Evolutionary conservation across 176 grass and related monocot genomes (phyloP), one percentile per base, ranked within the genome.

Genomic region (Stipa capillata): DNA sequence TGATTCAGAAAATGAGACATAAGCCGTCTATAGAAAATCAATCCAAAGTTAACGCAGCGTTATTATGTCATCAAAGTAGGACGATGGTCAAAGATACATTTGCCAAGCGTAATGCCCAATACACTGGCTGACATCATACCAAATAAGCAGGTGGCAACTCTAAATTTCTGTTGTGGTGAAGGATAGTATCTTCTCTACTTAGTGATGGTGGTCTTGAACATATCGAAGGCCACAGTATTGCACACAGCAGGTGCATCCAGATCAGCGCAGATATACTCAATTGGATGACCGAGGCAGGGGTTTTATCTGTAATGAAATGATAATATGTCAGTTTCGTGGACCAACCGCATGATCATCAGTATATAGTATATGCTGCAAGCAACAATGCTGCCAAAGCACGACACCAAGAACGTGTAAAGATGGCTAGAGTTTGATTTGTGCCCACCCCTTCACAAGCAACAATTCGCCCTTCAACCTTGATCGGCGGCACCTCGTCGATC

Each of bases 211-310:
- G 61, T 73, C 78, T 87, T 95, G 92, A 83, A 91, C 87, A 83
- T 87, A 99, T 50, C 96, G 90, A 52, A 99, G 90, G 34, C 96
- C 96, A 14, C 96, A 99, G 73, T 99, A 99, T 83, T 99, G 88
- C 96, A 99, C 56, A 95, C 74, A n/a, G 93, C 89, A 34, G 90
- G 90, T 73, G 24, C 78, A 69, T 89, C 88, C 29, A 77, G 80
- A 78, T 99, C 96, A 40, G 95, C 90, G 65, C 96, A 99, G 74
- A 99, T 99, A 57, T 89, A 99, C 71, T 99, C 96, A 8, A 99
- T 93, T 6, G 96, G 96, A 63, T 99, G 96, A 68, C 96, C 96
- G 64, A 99, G 10, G 84, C 83, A 77, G 79, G 74, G 78, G 83
- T 68, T 73, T 56, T 42, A 85, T 90, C 92, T 99, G 90, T 36